phyloP scores from a whole-genome alignment of 257 asterid species.

The Jaltomata sinuosa region DNA sequence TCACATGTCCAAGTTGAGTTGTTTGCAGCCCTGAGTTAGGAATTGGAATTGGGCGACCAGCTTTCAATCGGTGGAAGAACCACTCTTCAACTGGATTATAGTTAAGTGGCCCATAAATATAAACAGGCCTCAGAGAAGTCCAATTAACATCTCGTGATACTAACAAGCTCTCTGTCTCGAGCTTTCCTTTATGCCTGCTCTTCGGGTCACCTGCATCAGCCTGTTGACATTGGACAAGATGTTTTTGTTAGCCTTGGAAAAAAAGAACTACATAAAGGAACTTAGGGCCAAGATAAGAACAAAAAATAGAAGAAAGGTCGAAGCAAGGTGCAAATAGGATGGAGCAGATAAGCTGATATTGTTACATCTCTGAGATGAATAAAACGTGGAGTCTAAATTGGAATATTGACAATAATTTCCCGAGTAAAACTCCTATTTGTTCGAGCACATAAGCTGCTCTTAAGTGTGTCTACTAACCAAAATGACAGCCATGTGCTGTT shows the following conservation, averaged over 20 bases:
- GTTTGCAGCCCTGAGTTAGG: constrained; percentile 88
- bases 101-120: constrained; percentile 91
- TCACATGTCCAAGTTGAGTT: constrained; percentile 97
- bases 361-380: neutral
- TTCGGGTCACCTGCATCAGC: constrained; percentile 91
- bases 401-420: neutral
- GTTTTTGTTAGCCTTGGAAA: neutral
- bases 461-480: neutral
- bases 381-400: neutral
- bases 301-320: neutral
- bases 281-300: neutral
- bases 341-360: neutral
- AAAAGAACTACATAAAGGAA: neutral
- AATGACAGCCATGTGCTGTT: neutral
- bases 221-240: constrained; percentile 23
- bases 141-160: constrained; percentile 64
- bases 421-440: neutral
- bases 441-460: neutral
- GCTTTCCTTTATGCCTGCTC: constrained; percentile 99
- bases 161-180: constrained; percentile 86
- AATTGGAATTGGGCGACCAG: constrained; percentile 88
- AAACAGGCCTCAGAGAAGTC: constrained; percentile 93
- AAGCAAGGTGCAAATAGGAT: neutral
- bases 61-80: constrained; percentile 98
- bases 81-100: constrained; percentile 98